Percentiles rank a stretch among this genome's conserved stretches.
Evolutionary conservation across 306 rosid species (phyloP).

Genomic region (Medicago ruthenica): DNA sequence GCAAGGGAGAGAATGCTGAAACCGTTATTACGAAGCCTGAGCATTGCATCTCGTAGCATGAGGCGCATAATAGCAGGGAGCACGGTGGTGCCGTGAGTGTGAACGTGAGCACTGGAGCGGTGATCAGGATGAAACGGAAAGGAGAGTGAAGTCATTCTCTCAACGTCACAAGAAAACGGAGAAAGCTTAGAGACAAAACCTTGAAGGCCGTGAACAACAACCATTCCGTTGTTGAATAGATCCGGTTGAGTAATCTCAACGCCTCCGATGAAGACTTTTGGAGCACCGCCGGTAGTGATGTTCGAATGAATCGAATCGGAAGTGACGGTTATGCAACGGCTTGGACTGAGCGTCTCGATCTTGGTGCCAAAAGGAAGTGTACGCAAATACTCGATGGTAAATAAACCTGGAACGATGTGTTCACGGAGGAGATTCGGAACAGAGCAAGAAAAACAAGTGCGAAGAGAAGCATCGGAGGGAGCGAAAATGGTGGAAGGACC

Average conservation of each 20-base stretch:
- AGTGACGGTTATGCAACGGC: conserved; percentile 74
- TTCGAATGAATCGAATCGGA: conserved; percentile 45
- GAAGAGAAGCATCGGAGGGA: conserved; percentile 67
- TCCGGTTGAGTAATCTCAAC: conserved; percentile 71
- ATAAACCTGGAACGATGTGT: conserved; percentile 70
- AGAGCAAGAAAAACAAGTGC: conserved; percentile 68
- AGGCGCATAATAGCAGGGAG: conserved; percentile 65
- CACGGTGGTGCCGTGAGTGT: conserved; percentile 14
- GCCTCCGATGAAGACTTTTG: conserved; percentile 67
- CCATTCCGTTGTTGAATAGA: conserved; percentile 66
- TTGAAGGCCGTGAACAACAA: conserved; percentile 70
- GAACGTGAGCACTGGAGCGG: conserved; percentile 40
- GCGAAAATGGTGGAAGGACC: conserved; percentile 78
- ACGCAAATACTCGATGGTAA: conserved; percentile 64
- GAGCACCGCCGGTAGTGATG: not conserved
- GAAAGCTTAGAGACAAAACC: conserved; percentile 68
- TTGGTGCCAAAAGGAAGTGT: conserved; percentile 72
- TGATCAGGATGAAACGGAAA: conserved; percentile 67
- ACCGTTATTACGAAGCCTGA: conserved; percentile 73
- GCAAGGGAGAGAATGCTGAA: conserved; percentile 69
- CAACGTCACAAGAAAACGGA: conserved; percentile 72
- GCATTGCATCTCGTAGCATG: conserved; percentile 72
- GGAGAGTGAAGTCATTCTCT: conserved; percentile 61
- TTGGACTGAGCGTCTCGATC: conserved; percentile 71
- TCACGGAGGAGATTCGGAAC: conserved; percentile 65